Conservation (phyloP, 148 eudicot species). For the Rhododendron kiyosumense region DNA sequence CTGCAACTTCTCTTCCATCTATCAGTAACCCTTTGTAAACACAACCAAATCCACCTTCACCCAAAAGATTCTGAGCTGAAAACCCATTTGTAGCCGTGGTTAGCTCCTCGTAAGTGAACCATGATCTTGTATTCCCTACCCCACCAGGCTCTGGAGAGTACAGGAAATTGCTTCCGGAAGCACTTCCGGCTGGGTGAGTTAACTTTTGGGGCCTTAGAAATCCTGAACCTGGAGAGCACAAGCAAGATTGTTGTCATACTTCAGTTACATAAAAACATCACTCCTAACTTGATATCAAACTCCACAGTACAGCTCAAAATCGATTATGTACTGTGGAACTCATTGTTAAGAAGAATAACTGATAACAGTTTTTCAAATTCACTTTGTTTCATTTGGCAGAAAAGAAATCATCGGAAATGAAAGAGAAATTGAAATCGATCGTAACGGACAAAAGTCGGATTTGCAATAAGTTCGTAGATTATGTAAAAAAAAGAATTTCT, state of each 20-base stretch:
- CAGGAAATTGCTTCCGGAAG: constrained; percentile 38
- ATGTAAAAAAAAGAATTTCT: not conserved
- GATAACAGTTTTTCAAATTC: not conserved
- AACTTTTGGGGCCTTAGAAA: constrained; percentile 35
- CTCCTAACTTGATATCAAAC: not conserved
- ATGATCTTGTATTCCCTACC: constrained; percentile 53
- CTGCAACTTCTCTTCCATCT: constrained; percentile 92
- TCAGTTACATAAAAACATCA: not conserved
- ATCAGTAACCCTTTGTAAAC: constrained; percentile 75
- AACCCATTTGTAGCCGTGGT: constrained; percentile 68
- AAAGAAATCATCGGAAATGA: not conserved
- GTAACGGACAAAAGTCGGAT: not conserved
- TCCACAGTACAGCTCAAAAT: not conserved
- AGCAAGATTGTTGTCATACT: not conserved
- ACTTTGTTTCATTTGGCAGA: not conserved
- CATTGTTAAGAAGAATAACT: not conserved
- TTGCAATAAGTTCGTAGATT: not conserved
- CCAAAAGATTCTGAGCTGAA: constrained; percentile 60
- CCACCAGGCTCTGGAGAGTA: constrained; percentile 52
- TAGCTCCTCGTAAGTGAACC: constrained; percentile 82
- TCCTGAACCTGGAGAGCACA: constrained; percentile 35
- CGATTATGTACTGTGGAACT: not conserved
- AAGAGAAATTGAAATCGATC: not conserved
- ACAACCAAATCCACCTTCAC: constrained; percentile 93
- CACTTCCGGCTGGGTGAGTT: constrained; percentile 28